Evolutionary conservation across 1,139 yeast genomes (phyloP).

Genomic region (Candida sanyaensis): DNA sequence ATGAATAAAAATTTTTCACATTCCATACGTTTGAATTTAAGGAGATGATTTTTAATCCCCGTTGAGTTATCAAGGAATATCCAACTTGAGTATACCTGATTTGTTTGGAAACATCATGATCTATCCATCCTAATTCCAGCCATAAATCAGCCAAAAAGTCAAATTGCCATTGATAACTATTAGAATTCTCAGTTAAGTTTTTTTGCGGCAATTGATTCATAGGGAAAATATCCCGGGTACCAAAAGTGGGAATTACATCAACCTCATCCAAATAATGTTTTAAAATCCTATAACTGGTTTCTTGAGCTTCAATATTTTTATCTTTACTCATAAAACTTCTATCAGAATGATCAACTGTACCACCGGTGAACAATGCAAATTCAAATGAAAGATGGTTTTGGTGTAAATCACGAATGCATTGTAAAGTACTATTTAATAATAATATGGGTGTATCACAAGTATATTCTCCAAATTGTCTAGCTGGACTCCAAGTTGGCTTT

Average conservation of each 20-base stretch:
- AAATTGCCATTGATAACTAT: slow-evolving; percentile 27
- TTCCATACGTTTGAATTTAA: slow-evolving; percentile 35
- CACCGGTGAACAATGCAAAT: slow-evolving; percentile 34
- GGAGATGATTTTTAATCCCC: slow-evolving; percentile 32
- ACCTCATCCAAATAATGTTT: slow-evolving; percentile 23
- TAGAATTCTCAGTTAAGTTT: slow-evolving; percentile 13
- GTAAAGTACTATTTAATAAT: slow-evolving; percentile 29
- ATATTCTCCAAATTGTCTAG: slow-evolving; percentile 34
- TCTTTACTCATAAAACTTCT: slow-evolving; percentile 19
- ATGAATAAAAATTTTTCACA: slow-evolving; percentile 26
- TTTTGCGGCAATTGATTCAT: slow-evolving; percentile 25
- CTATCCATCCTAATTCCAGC: slow-evolving; percentile 43
- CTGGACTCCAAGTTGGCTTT: slow-evolving; percentile 25
- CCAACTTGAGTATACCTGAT: slow-evolving; percentile 32
- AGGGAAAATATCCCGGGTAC: slow-evolving; percentile 29
- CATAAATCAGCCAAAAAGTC: slow-evolving; percentile 30
- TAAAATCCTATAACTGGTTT: slow-evolving; percentile 21
- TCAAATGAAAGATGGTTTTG: slow-evolving; percentile 28
- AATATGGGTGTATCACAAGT: slow-evolving; percentile 31
- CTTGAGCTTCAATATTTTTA: slow-evolving; percentile 16
- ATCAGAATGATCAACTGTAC: slow-evolving; percentile 27
- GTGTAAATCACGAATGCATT: slow-evolving; percentile 23
- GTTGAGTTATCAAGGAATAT: slow-evolving; percentile 23
- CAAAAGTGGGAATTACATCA: slow-evolving; percentile 30
- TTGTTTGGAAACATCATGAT: slow-evolving; percentile 26